These are phyloP conservation scores for Hanseniaspora singularis DNA, from an alignment of 805 yeast species.

Conservation along the genomic window DNA sequence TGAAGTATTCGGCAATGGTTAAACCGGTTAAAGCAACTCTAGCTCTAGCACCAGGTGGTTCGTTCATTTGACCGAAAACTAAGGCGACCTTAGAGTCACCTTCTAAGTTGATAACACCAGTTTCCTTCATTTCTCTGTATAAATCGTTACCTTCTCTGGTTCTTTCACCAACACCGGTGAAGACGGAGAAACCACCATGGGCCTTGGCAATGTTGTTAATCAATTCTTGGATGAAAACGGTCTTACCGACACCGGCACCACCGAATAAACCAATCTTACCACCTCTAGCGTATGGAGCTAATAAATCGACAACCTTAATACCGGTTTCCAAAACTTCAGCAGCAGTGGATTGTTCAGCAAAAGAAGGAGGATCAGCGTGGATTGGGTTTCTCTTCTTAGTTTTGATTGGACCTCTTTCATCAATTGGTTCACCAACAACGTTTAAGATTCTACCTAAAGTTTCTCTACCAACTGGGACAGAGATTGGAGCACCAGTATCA, in stretches of 20 bases:
- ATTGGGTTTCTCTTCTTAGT: slow-evolving; percentile 90
- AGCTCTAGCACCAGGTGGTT: slow-evolving; percentile 99
- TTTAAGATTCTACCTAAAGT: slow-evolving; percentile 97
- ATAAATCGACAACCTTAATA: slow-evolving; percentile 97
- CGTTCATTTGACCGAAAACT: slow-evolving; percentile 99
- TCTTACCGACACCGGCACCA: slow-evolving; percentile 99
- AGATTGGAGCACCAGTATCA: slow-evolving; percentile 97
- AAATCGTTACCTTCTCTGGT: slow-evolving; percentile 99
- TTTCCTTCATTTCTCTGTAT: slow-evolving; percentile 99
- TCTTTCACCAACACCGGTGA: slow-evolving; percentile 99
- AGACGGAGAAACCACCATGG: slow-evolving; percentile 99
- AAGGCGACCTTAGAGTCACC: slow-evolving; percentile 99
- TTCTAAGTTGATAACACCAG: slow-evolving; percentile 98
- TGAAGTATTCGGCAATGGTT: slow-evolving; percentile 99
- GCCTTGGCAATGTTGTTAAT: slow-evolving; percentile 99
- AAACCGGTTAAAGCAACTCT: slow-evolving; percentile 99
- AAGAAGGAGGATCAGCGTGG: slow-evolving; percentile 95
- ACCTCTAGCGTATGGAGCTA: slow-evolving; percentile 99
- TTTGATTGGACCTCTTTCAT: slow-evolving; percentile 98
- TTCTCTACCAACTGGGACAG: slow-evolving; percentile 98
- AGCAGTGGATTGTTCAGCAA: slow-evolving; percentile 91
- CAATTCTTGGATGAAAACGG: slow-evolving; percentile 98
- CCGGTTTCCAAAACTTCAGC: slow-evolving; percentile 99
- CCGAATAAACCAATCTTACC: slow-evolving; percentile 99
- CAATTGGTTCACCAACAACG: slow-evolving; percentile 99